phyloP scores from a whole-genome alignment of 306 rosid genomes.

The Quercus variabilis region DNA sequence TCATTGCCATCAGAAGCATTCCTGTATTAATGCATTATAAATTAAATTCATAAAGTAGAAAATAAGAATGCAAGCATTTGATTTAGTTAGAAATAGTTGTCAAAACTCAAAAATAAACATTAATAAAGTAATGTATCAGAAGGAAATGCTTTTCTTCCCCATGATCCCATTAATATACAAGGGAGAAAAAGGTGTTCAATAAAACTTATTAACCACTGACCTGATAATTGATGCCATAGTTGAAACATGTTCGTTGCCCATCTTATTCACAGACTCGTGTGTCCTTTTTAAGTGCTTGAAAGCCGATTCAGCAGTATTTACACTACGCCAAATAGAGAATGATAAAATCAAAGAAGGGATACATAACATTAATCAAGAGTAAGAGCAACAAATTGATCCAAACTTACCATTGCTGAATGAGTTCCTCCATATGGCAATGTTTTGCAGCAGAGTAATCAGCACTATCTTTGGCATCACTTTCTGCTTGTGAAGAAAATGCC shows the following conservation, averaged over 20 bases:
- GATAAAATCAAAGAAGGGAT: not conserved
- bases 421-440: slow-evolving; percentile 87
- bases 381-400: not conserved
- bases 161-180: not conserved
- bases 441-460: slow-evolving; percentile 83
- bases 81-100: not conserved
- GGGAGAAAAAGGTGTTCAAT: not conserved
- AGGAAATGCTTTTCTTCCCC: not conserved
- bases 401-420: slow-evolving; percentile 68
- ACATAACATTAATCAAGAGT: not conserved
- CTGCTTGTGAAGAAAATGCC: slow-evolving; percentile 65
- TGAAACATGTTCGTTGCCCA: slow-evolving; percentile 51
- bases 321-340: slow-evolving; percentile 32
- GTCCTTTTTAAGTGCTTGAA: slow-evolving; percentile 58
- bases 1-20: slow-evolving; percentile 53
- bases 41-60: slow-evolving; percentile 1
- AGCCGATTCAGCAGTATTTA: slow-evolving; percentile 52
- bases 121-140: not conserved
- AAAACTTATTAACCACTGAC: slow-evolving; percentile 33
- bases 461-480: slow-evolving; percentile 59
- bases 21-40: slow-evolving; percentile 33
- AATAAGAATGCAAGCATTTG: not conserved
- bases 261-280: slow-evolving; percentile 59
- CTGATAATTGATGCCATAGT: slow-evolving; percentile 60
- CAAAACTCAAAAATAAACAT: not conserved